A percentile compares a stretch with the other conserved stretches of the same genome.
These are phyloP conservation scores for Theileria sp. DNA, from an alignment of 169 alveolate species.

Conservation along the genomic window DNA sequence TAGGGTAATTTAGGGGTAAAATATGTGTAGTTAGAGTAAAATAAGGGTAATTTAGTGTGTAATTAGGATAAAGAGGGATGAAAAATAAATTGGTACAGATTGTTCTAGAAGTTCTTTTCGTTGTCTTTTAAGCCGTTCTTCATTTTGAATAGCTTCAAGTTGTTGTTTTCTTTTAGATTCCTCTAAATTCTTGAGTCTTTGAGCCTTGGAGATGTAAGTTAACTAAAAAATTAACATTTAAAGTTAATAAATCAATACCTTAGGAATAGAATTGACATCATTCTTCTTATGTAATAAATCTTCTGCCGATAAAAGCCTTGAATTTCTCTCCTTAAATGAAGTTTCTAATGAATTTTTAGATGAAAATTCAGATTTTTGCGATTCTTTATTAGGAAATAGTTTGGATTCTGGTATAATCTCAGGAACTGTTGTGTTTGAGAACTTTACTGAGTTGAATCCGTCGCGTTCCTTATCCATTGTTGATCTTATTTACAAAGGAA, in stretches of 20 bases:
- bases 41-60: no score
- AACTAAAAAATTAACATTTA: conserved; percentile 27
- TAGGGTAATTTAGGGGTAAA: no score
- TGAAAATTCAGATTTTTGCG: neutral
- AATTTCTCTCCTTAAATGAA: neutral
- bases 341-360: neutral
- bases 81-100: conserved; percentile 7
- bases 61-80: neutral
- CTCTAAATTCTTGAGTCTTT: conserved; percentile 60
- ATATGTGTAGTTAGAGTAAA: no score
- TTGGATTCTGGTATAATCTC: conserved; percentile 19
- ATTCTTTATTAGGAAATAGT: neutral
- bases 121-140: conserved; percentile 23
- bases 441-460: neutral
- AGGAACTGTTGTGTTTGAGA: conserved; percentile 14
- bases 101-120: conserved; percentile 17
- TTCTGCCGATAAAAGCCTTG: conserved; percentile 27
- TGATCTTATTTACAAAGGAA: no score
- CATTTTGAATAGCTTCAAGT: conserved; percentile 23
- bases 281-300: neutral
- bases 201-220: conserved; percentile 67
- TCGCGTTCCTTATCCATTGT: neutral
- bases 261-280: conserved; percentile 18
- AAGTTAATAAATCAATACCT: conserved; percentile 38
- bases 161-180: conserved; percentile 53